These are phyloP conservation scores for Suillus ampliporus DNA, from an alignment of 768 basidiomycete genomes.

Conservation along the genomic window DNA sequence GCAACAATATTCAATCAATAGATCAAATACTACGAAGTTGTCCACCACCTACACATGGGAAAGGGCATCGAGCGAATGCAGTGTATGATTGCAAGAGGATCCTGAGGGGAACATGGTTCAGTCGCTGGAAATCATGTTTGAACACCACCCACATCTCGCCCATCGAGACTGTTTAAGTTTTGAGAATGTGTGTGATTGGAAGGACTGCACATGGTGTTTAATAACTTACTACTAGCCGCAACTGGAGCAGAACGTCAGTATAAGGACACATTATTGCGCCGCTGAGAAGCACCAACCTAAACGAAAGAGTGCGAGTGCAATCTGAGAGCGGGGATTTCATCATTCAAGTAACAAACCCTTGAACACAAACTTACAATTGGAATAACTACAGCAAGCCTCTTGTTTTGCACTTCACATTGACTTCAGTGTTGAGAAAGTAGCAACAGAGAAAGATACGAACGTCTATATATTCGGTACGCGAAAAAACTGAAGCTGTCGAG, in stretches of 20 bases:
- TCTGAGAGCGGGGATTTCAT: constrained; percentile 11
- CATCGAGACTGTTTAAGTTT: constrained; percentile 19
- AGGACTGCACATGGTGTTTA: constrained; percentile 14
- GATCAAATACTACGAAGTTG: constrained; percentile 17
- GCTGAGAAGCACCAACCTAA: constrained; percentile 19
- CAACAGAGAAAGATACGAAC: constrained; percentile 20
- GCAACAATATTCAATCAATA: neutral
- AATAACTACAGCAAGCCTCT: constrained; percentile 16
- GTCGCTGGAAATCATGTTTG: neutral
- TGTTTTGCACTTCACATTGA: constrained; percentile 17
- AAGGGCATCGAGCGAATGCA: constrained; percentile 15
- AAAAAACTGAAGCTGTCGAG: constrained; percentile 23
- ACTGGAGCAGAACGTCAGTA: constrained; percentile 10
- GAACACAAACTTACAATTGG: constrained; percentile 17
- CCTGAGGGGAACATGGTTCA: constrained; percentile 14
- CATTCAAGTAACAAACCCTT: neutral
- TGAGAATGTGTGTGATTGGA: constrained; percentile 21
- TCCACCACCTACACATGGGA: constrained; percentile 18
- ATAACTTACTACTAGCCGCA: constrained; percentile 23
- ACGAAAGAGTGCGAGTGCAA: constrained; percentile 21
- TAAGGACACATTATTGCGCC: neutral
- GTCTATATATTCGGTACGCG: constrained; percentile 30
- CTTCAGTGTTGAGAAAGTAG: neutral
- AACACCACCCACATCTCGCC: constrained; percentile 23
- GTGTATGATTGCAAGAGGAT: constrained; percentile 16